phyloP scores from a whole-genome alignment of 805 yeast species.

The Pichia membranifaciens region DNA sequence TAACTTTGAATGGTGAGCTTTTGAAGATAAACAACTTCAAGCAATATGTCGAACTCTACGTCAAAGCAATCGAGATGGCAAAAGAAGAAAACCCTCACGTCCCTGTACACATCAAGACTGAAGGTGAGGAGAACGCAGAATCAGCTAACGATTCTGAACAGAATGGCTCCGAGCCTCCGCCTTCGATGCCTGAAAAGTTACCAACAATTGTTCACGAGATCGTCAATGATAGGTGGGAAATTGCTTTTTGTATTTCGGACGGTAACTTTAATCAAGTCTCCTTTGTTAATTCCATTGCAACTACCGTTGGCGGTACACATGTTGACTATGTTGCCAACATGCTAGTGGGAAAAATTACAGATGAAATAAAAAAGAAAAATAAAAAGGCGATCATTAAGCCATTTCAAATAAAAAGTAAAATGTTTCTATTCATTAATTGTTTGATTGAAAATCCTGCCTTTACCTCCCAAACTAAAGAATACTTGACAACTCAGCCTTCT shows the following conservation, averaged over 20 bases:
- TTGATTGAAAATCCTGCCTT: conserved; percentile 94
- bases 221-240: conserved; percentile 87
- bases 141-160: conserved; percentile 2
- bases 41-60: conserved; percentile 82
- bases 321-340: conserved; percentile 82
- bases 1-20: conserved; percentile 68
- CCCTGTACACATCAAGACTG: conserved; percentile 11
- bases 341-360: conserved; percentile 70
- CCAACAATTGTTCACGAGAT: conserved; percentile 70
- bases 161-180: conserved; percentile 6
- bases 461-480: conserved; percentile 96
- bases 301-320: conserved; percentile 96
- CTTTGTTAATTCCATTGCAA: conserved; percentile 95
- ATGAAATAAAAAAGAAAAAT: conserved; percentile 60
- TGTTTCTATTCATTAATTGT: conserved; percentile 88
- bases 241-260: conserved; percentile 91
- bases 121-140: conserved; percentile 11
- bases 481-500: conserved; percentile 77
- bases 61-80: conserved; percentile 61
- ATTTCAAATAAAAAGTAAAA: conserved; percentile 80
- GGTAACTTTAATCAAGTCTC: conserved; percentile 90
- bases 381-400: conserved; percentile 71
- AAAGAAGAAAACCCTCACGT: conserved; percentile 29
- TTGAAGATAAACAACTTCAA: conserved; percentile 73
- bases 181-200: conserved; percentile 32